Conservation (phyloP, 495 filamentous ascomycete species). For the Lineolata rhizophorae region DNA sequence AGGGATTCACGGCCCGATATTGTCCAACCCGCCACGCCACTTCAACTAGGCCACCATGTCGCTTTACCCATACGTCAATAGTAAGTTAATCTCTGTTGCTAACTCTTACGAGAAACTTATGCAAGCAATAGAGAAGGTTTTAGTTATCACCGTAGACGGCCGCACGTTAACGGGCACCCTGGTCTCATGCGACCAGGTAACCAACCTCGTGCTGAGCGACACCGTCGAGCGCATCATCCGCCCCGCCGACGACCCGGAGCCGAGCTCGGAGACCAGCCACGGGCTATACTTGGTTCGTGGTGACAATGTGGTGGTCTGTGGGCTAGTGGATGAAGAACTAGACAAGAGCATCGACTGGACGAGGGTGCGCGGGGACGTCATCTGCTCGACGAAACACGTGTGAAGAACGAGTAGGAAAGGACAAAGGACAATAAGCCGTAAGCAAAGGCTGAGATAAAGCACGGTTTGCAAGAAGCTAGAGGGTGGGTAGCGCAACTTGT, state of each 20-base stretch:
- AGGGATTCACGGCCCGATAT: too few relatives aligned
- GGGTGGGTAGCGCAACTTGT: too few relatives aligned
- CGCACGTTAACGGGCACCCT: slow-evolving; percentile 70
- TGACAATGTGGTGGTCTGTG: slow-evolving; percentile 83
- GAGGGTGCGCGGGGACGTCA: slow-evolving; percentile 65
- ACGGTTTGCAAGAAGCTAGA: too few relatives aligned
- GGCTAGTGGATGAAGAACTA: slow-evolving; percentile 70
- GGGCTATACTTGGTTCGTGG: slow-evolving; percentile 85
- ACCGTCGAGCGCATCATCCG: slow-evolving; percentile 82
- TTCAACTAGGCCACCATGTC: too few relatives aligned
- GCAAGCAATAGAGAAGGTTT: slow-evolving; percentile 78
- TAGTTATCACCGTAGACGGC: slow-evolving; percentile 81
- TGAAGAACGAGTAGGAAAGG: too few relatives aligned
- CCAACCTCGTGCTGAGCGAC: slow-evolving; percentile 71
- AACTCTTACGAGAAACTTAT: too few relatives aligned
- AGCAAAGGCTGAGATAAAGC: too few relatives aligned
- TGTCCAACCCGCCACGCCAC: too few relatives aligned
- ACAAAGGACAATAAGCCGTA: too few relatives aligned
- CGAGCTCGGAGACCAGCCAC: slow-evolving; percentile 58
- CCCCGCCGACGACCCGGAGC: slow-evolving; percentile 57
- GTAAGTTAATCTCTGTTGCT: too few relatives aligned
- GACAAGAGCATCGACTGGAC: slow-evolving; percentile 80
- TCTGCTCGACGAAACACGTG: slow-evolving; percentile 62
- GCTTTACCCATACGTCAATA: too few relatives aligned
- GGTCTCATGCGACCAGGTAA: slow-evolving; percentile 72